These are phyloP conservation scores for Chrysochromulina parva DNA, from an alignment of 78 protist species.

Conservation along the genomic window DNA sequence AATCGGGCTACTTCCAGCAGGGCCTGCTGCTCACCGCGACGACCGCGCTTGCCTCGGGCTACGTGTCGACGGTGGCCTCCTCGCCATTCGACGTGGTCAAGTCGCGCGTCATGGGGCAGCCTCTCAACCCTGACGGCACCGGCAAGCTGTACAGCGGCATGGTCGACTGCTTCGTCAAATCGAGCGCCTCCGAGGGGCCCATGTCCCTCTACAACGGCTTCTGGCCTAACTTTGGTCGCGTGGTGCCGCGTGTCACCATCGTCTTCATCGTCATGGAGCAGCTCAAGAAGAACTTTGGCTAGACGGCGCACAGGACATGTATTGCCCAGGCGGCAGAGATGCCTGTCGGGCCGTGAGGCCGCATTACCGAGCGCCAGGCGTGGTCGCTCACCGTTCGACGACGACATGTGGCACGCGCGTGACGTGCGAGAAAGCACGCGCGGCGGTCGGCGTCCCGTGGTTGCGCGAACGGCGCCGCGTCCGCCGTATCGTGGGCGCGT, in stretches of 20 bases:
- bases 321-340: no score
- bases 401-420: no score
- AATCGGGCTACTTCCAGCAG: neutral
- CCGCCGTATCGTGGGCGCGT: no score
- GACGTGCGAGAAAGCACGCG: no score
- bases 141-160: neutral
- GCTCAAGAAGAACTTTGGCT: constrained; percentile 23
- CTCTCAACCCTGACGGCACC: neutral
- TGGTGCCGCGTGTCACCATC: constrained; percentile 25
- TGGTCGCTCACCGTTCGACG: no score
- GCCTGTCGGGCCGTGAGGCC: no score
- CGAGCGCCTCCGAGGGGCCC: neutral
- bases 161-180: constrained; percentile 38
- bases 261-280: constrained; percentile 29
- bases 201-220: constrained; percentile 29
- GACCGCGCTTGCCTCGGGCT: constrained; percentile 4
- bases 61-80: constrained; percentile 6
- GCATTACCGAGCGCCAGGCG: no score
- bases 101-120: constrained; percentile 40
- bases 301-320: no score
- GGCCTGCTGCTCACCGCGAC: neutral
- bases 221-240: constrained; percentile 35
- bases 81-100: constrained; percentile 35
- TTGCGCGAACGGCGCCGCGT: no score
- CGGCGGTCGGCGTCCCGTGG: no score